These are phyloP conservation scores for Lentinula sp. DNA, from an alignment of 768 basidiomycete species.

Conservation along the genomic window DNA sequence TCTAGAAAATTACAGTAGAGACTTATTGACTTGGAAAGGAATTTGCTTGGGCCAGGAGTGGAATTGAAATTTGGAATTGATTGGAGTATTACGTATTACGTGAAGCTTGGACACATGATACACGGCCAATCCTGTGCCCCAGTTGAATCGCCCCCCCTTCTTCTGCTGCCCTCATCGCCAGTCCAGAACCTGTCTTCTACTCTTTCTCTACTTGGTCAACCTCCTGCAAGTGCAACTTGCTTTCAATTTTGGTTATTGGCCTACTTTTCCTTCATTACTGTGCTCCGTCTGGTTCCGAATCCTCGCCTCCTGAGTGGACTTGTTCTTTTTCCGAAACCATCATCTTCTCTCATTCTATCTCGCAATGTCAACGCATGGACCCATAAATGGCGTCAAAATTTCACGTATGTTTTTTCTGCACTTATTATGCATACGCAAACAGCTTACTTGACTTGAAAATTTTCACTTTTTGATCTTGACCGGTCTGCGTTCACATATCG, in stretches of 20 bases:
- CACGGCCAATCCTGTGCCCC: background rate
- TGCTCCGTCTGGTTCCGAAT: background rate
- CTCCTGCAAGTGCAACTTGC: background rate
- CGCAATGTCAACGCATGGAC: constrained; percentile 68
- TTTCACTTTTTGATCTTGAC: constrained; percentile 10
- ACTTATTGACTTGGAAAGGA: no score
- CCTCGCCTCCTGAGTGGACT: constrained; percentile 1
- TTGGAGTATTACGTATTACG: background rate
- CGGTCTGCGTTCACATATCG: constrained; percentile 20
- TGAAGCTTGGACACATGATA: background rate
- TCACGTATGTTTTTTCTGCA: constrained; percentile 54
- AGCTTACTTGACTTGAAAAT: constrained; percentile 5
- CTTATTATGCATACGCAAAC: constrained; percentile 8
- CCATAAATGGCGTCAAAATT: constrained; percentile 85
- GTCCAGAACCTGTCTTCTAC: background rate
- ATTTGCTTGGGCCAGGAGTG: no score
- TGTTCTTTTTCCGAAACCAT: background rate
- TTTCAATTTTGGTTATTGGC: background rate
- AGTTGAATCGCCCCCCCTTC: background rate
- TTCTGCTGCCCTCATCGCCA: background rate
- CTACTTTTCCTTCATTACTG: background rate
- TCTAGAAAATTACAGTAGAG: no score
- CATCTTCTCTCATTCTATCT: background rate
- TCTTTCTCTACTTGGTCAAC: background rate
- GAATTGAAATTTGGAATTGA: no score